Conservation (phyloP, 495 filamentous ascomycete genomes). For the Neohortaea acidophila region DNA sequence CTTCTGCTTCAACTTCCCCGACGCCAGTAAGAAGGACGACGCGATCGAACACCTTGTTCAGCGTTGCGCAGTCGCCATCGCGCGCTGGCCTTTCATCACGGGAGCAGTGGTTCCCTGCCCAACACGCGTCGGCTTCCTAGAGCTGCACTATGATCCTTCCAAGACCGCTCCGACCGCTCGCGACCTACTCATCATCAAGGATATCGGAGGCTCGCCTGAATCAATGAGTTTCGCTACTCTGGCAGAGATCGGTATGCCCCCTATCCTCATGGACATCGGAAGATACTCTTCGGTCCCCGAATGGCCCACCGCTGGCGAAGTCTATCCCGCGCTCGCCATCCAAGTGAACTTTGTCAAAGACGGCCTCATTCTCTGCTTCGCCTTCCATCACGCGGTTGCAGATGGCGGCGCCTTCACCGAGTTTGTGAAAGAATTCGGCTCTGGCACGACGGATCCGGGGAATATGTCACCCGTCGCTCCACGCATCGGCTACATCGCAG, state of each 20-base stretch:
- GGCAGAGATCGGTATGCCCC: slow-evolving; percentile 3
- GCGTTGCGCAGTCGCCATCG: not conserved
- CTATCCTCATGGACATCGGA: slow-evolving; percentile 1
- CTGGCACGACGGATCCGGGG: not conserved
- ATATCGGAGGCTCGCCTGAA: not conserved
- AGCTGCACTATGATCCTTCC: not conserved
- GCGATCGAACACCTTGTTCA: not conserved
- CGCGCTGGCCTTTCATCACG: not conserved
- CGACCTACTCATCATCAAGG: not conserved
- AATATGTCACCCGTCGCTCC: not conserved
- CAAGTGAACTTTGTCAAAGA: slow-evolving; percentile 2
- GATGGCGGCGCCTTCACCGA: not conserved
- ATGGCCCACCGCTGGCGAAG: not conserved
- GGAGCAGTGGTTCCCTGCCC: not conserved
- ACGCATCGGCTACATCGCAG: not conserved
- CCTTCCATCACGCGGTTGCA: slow-evolving; percentile 5
- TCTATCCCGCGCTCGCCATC: slow-evolving; percentile 1
- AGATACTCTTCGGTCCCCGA: not conserved
- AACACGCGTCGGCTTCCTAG: not conserved
- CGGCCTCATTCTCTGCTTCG: slow-evolving; percentile 5
- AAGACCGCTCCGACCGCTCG: not conserved
- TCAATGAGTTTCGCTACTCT: not conserved
- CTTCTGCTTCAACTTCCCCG: slow-evolving; percentile 3
- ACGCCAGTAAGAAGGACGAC: not conserved
- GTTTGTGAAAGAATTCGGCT: not conserved